Base-by-base conservation (phyloP, 257 asterid species). In the Cinchona pubescens region DNA sequence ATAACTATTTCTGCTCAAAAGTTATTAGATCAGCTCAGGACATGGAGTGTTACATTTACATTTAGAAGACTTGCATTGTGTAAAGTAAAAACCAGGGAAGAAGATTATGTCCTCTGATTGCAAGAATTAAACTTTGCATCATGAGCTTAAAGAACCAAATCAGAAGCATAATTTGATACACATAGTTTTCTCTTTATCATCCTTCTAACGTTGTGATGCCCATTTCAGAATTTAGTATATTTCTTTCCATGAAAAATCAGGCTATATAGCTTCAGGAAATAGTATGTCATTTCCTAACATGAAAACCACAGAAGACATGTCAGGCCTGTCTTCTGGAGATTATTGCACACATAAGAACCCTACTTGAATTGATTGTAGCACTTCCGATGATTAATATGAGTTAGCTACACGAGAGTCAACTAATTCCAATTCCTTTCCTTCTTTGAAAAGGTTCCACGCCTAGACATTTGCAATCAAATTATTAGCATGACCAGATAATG, bases 261-360 rank as follows among this genome's bases (percentile, higher is more conserved):
- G 88, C 51, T 77, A 73, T 38, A 63, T 79, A 34, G 84, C 40
- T 48, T 43, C 67, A 23, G 86, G 88, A 69, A 85, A 43, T 23
- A 25, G 71, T 34, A 72, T 49, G 2, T 82, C 83, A 38, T 71
- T 80, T 71, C 78, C 69, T 62, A 85, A 35, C 86, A 85, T 82
- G 59, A 72, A 25, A 55, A 85, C 71, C 32, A 82, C 83, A 37
- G 73, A 74, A 5, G 85, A 74, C 88, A 85, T 85, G 66, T 43
- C 60, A 46, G 88, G 88, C 74, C 86, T 82, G 32, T 75, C 86
- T n/a, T 75, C 74, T 4, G 81, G 80, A 69, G 51, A 68, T 51
- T 76, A 66, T 69, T 85, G 86, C 21, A 79, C 88, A 59, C 86
- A 85, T 69, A 85, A 48, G 15, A 85, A 49, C 1, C 86, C 88